phyloP scores from a whole-genome alignment of 345 rosid species.

The Durio zibethinus region DNA sequence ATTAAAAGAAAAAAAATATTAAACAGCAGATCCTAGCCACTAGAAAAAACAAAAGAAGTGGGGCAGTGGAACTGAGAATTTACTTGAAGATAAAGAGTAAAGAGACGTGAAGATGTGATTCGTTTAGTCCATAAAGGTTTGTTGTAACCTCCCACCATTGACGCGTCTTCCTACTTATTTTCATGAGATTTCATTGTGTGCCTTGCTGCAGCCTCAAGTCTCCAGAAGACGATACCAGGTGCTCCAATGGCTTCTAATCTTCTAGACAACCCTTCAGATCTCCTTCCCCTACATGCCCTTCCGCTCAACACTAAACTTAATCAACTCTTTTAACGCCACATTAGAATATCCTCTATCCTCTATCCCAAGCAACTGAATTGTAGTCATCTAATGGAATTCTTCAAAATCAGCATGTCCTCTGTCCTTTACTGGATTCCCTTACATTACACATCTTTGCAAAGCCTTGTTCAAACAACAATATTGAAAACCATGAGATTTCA shows the following conservation, averaged over 20 bases:
- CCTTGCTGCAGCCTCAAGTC: constrained; percentile 1
- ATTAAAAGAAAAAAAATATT: too few species aligned
- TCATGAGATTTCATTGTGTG: not conserved
- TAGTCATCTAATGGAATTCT: constrained; percentile 24
- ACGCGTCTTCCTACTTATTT: not conserved
- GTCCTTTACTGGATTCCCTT: constrained; percentile 45
- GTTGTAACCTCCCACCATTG: not conserved
- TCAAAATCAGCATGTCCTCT: constrained; percentile 27
- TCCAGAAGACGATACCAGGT: constrained; percentile 8
- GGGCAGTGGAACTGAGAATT: not conserved
- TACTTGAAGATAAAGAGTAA: not conserved
- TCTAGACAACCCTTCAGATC: not conserved
- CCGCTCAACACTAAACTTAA: not conserved
- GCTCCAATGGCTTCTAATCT: constrained; percentile 11
- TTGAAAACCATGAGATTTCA: not conserved
- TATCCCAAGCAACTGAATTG: too few species aligned
- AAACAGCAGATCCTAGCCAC: not conserved
- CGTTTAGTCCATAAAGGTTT: not conserved
- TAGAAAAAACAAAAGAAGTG: not conserved
- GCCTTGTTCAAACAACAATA: not conserved
- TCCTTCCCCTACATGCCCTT: not conserved
- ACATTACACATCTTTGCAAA: not conserved
- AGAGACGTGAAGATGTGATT: not conserved
- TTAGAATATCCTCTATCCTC: too few species aligned
- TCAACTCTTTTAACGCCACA: not conserved